These are phyloP conservation scores for Endocarpon pusillum DNA, from an alignment of 495 filamentous ascomycete genomes.

Conservation along the genomic window DNA sequence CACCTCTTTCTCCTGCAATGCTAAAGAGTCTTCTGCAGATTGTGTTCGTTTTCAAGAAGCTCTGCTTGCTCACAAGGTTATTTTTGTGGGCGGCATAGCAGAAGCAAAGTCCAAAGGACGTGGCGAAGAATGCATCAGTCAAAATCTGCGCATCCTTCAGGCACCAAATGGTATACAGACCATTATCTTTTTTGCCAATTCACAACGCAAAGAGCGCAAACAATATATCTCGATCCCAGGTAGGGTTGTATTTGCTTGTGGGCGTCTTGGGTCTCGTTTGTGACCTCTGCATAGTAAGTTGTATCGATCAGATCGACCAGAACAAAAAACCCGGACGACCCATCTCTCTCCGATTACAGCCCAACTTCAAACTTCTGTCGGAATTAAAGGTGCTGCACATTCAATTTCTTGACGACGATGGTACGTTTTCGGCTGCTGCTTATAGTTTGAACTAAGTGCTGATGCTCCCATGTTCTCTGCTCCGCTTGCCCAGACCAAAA, in stretches of 20 bases:
- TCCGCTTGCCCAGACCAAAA: background rate
- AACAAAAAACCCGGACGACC: slow-evolving; percentile 26
- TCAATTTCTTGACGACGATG: slow-evolving; percentile 25
- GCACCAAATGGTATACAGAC: slow-evolving; percentile 21
- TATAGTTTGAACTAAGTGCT: slow-evolving; percentile 9
- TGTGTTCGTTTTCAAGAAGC: slow-evolving; percentile 28
- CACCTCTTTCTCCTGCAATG: background rate
- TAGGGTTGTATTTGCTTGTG: slow-evolving; percentile 9
- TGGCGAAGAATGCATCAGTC: slow-evolving; percentile 32
- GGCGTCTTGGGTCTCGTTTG: background rate
- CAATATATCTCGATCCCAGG: slow-evolving; percentile 28
- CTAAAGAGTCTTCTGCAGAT: slow-evolving; percentile 11
- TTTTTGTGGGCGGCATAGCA: slow-evolving; percentile 27
- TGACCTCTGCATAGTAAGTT: slow-evolving; percentile 17
- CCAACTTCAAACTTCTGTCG: slow-evolving; percentile 27
- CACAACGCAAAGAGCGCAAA: slow-evolving; percentile 23
- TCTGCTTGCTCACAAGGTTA: slow-evolving; percentile 23
- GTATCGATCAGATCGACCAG: slow-evolving; percentile 22
- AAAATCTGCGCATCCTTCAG: slow-evolving; percentile 28
- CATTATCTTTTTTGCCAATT: slow-evolving; percentile 29
- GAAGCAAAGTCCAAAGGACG: slow-evolving; percentile 31
- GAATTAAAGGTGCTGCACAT: slow-evolving; percentile 26
- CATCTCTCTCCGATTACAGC: slow-evolving; percentile 21
- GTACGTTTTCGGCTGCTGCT: slow-evolving; percentile 19
- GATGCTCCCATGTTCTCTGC: slow-evolving; percentile 8